phyloP scores from a whole-genome alignment of 2,329 filamentous ascomycete genomes.

The Ploettnerulaceae sp. region DNA sequence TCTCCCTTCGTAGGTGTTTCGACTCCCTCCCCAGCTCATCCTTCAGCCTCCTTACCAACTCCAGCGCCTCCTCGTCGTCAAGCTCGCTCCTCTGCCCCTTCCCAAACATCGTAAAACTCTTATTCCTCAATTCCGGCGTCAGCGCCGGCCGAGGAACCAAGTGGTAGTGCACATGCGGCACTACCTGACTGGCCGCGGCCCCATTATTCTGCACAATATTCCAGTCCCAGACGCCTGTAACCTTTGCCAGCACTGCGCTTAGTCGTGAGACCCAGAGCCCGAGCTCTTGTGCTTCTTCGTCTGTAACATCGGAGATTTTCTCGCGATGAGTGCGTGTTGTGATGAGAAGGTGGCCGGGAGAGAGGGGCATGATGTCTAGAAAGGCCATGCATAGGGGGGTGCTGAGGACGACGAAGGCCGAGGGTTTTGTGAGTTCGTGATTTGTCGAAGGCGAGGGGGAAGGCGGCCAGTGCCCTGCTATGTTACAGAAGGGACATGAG shows the following conservation, averaged over 20 bases:
- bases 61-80: slow-evolving; percentile 67
- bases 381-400: slow-evolving; percentile 78
- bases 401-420: slow-evolving; percentile 64
- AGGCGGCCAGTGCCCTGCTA: slow-evolving; percentile 46
- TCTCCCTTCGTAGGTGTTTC: slow-evolving; percentile 31
- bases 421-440: slow-evolving; percentile 34
- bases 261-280: slow-evolving; percentile 66
- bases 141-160: slow-evolving; percentile 77
- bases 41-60: slow-evolving; percentile 53
- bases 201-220: slow-evolving; percentile 98
- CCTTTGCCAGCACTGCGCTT: slow-evolving; percentile 62
- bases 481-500: slow-evolving; percentile 59
- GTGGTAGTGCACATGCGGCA: slow-evolving; percentile 92
- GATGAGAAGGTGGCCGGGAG: slow-evolving; percentile 76
- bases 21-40: slow-evolving; percentile 44
- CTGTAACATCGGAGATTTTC: slow-evolving; percentile 68
- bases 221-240: slow-evolving; percentile 75
- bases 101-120: slow-evolving; percentile 76
- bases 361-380: slow-evolving; percentile 87
- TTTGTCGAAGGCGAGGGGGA: slow-evolving; percentile 38
- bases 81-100: slow-evolving; percentile 66
- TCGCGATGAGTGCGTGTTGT: slow-evolving; percentile 72
- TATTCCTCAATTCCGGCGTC: slow-evolving; percentile 46
- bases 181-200: slow-evolving; percentile 81
- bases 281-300: slow-evolving; percentile 60